Percentiles rank a stretch among this genome's conserved stretches.
phyloP scores from a whole-genome alignment of 306 rosid species.

The Sindora glabra region DNA sequence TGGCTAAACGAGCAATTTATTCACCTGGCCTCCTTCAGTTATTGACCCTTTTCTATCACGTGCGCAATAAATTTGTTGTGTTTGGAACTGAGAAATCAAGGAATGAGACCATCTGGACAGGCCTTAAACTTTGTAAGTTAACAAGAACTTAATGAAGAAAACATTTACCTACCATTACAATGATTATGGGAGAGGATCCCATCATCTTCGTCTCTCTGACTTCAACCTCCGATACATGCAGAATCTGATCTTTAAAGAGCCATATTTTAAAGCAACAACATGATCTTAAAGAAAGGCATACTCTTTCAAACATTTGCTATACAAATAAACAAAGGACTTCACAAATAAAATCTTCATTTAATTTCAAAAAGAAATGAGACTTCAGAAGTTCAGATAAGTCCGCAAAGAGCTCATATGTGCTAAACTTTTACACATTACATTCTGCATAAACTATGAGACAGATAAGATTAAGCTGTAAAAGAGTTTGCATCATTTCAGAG shows the following conservation, averaged over 20 bases:
- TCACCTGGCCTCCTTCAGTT: conserved; percentile 90
- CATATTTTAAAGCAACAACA: conserved; percentile 12
- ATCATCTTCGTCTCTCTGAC: conserved; percentile 79
- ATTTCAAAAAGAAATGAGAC: not conserved
- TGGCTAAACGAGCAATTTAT: not conserved
- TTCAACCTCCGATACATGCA: conserved; percentile 75
- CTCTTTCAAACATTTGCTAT: not conserved
- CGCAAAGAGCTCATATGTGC: not conserved
- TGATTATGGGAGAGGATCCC: conserved; percentile 67
- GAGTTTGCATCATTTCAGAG: conserved; percentile 2
- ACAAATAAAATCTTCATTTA: not conserved
- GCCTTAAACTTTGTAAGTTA: not conserved
- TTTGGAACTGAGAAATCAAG: conserved; percentile 61
- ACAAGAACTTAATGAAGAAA: not conserved
- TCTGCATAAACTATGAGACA: not conserved
- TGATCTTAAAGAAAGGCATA: not conserved
- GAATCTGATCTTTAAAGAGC: conserved; percentile 52
- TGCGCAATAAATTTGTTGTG: conserved; percentile 86
- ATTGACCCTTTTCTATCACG: conserved; percentile 67
- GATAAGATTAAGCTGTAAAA: not conserved
- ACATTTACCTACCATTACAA: conserved; percentile 42
- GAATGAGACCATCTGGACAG: conserved; percentile 2
- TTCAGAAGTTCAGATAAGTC: not conserved
- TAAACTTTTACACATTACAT: not conserved
- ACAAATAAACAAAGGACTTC: no score